These are phyloP conservation scores for Lachancea sp. DNA, from an alignment of 805 yeast genomes.

Conservation along the genomic window DNA sequence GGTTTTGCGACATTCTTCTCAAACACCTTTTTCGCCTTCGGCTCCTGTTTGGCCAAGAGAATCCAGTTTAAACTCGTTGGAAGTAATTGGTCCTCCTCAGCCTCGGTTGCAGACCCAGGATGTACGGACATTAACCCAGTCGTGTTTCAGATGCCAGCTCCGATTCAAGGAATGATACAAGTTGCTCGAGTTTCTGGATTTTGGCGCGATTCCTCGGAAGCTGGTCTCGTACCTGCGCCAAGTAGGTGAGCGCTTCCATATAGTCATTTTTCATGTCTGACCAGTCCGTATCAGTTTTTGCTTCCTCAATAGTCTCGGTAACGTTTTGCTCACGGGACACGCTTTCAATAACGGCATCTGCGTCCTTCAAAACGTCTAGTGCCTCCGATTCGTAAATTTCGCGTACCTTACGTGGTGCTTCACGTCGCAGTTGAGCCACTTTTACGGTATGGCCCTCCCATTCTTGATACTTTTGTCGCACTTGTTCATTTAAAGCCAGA, in stretches of 20 bases:
- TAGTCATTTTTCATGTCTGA: slow-evolving; percentile 5
- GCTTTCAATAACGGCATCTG: slow-evolving; percentile 3
- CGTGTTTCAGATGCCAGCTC: slow-evolving; percentile 7
- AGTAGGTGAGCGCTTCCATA: slow-evolving; percentile 12
- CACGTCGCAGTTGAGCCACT: slow-evolving; percentile 49
- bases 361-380: slow-evolving; percentile 5
- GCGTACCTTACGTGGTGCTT: slow-evolving; percentile 42
- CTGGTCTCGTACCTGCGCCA: slow-evolving; percentile 11
- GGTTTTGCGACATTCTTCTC: too few relatives aligned
- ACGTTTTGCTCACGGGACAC: slow-evolving; percentile 8
- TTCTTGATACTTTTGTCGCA: slow-evolving; percentile 49
- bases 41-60: too few relatives aligned
- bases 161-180: slow-evolving; percentile 20
- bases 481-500: slow-evolving; percentile 49
- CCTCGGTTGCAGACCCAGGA: too few relatives aligned
- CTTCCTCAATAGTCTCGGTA: slow-evolving; percentile 4
- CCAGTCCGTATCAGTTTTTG: slow-evolving; percentile 6
- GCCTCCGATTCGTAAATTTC: slow-evolving; percentile 26
- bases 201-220: slow-evolving; percentile 27
- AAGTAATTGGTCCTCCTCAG: too few relatives aligned
- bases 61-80: too few relatives aligned
- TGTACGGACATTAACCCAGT: background rate
- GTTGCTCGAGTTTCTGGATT: slow-evolving; percentile 25
- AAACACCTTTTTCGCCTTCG: too few relatives aligned
- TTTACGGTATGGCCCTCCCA: slow-evolving; percentile 59